Evolutionary conservation across 1,139 yeast genomes (phyloP), one percentile per base, ranked within the genome.

Genomic region (Kodamaea suecica): DNA sequence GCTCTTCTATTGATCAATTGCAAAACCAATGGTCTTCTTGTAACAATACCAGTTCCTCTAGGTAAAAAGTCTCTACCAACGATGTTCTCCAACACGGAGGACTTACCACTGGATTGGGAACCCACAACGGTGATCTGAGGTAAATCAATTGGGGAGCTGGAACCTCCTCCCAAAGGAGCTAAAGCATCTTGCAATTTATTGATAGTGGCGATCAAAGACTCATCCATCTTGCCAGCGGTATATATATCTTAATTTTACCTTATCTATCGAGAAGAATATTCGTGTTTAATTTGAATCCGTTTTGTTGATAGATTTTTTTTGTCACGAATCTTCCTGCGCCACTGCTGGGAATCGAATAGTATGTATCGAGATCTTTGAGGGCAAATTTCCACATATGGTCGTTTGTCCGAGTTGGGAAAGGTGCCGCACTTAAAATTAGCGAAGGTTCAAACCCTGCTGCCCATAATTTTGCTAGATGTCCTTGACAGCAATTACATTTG

Each of bases 101-200:
- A 80, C 52, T 83, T 83, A 35, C 92, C 92, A 41, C 86, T 79
- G 14, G 87, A 80, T 57, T 83, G 92, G 2, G 88, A 81, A 4
- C 92, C 90, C 36, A 83, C 84, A 21, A 83, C 88, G 4, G 90
- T 84, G 53, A 83, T 65, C 32, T 81, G 70, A 1, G 92, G 92
- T 44, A 83, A 63, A 63, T 92, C 98, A 38, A 84, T 85, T 8
- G 94, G 92, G 1, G 90, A 81, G 27, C 80, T 68, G 11, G 87
- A 80, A 8, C 94, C 92, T 19, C 86, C 90, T 33, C 97, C 95
- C 40, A 92, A 69, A 13, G 97, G 95, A 4, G 97, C 95, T 57
- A 90, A 73, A 5, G 97, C 98, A 56, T 82, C 95, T 61, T 87
- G 96, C 44, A 87, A 73, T 61, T 87, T 86, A 70, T 92, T 92